Conservation (phyloP, 352 stramenopile species). For the Phytophthora sp. region DNA sequence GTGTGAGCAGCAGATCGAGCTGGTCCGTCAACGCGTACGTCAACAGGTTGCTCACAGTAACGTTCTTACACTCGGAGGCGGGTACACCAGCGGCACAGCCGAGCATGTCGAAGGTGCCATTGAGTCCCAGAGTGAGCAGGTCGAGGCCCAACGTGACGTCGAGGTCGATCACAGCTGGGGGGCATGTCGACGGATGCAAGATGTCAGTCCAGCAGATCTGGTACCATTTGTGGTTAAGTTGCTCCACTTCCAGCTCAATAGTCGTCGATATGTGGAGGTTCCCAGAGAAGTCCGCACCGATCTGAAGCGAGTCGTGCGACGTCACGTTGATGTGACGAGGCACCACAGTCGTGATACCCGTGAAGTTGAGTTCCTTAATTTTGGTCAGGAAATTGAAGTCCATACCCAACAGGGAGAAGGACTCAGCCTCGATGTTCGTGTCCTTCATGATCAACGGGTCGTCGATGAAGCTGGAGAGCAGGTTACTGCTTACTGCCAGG, state of each 20-base stretch:
- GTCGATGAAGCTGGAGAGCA: conserved; percentile 37
- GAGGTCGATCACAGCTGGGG: conserved; percentile 33
- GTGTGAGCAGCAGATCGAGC: conserved; percentile 31
- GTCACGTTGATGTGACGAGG: conserved; percentile 45
- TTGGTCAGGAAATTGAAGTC: conserved; percentile 36
- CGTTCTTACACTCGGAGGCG: conserved; percentile 34
- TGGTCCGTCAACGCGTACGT: conserved; percentile 31
- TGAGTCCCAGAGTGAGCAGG: conserved; percentile 29
- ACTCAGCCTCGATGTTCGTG: conserved; percentile 26
- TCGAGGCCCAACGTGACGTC: conserved; percentile 38
- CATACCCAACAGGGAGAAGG: conserved; percentile 40
- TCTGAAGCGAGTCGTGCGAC: conserved; percentile 25
- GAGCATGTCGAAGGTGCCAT: conserved; percentile 35
- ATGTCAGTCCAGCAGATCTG: conserved; percentile 55
- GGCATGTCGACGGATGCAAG: conserved; percentile 36
- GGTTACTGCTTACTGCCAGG: conserved; percentile 33
- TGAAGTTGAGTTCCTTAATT: conserved; percentile 41
- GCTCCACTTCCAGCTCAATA: conserved; percentile 33
- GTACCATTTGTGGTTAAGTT: conserved; percentile 50
- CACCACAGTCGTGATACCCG: conserved; percentile 37
- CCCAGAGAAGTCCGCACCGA: conserved; percentile 43
- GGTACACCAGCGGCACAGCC: conserved; percentile 26
- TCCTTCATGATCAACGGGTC: conserved; percentile 40
- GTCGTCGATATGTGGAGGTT: conserved; percentile 29
- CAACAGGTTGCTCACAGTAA: conserved; percentile 46